phyloP scores from a whole-genome alignment of 345 rosid species.

The Iberis pinnata region DNA sequence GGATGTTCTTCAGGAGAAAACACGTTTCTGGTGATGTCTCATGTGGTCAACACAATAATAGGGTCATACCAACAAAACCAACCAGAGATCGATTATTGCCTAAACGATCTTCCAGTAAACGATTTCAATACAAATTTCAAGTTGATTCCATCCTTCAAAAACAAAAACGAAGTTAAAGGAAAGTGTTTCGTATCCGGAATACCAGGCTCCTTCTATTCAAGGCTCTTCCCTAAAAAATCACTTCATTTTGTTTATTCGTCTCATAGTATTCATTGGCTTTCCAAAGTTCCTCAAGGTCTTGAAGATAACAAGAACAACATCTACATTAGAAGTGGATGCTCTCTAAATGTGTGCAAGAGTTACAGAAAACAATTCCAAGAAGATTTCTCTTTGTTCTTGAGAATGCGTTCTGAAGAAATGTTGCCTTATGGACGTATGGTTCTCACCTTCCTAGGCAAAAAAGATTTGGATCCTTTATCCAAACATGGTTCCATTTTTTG shows the following conservation, averaged over 20 bases:
- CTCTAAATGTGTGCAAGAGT: constrained; percentile 22
- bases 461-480: constrained; percentile 24
- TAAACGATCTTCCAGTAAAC: constrained; percentile 26
- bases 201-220: constrained; percentile 28
- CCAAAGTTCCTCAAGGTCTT: constrained; percentile 25
- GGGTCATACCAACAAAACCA: not conserved
- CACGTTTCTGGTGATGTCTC: constrained; percentile 14
- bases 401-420: constrained; percentile 27
- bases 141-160: not conserved
- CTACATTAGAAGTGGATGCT: constrained; percentile 20
- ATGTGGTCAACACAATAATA: not conserved
- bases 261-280: constrained; percentile 38
- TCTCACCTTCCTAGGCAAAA: constrained; percentile 27
- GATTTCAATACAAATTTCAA: constrained; percentile 34
- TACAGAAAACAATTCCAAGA: constrained; percentile 33
- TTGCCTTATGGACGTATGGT: constrained; percentile 33
- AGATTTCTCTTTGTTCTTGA: constrained; percentile 35
- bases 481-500: too few relatives aligned
- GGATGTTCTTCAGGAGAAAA: constrained; percentile 47
- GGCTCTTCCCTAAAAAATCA: constrained; percentile 26
- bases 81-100: constrained; percentile 20
- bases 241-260: constrained; percentile 35
- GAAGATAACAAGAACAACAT: constrained; percentile 21
- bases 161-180: not conserved
- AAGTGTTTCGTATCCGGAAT: constrained; percentile 30